A percentile compares a stretch with the other conserved stretches of the same genome.
These are phyloP conservation scores for Schwanniomyces vanrijiae DNA, from an alignment of 805 yeast genomes.

Conservation along the genomic window DNA sequence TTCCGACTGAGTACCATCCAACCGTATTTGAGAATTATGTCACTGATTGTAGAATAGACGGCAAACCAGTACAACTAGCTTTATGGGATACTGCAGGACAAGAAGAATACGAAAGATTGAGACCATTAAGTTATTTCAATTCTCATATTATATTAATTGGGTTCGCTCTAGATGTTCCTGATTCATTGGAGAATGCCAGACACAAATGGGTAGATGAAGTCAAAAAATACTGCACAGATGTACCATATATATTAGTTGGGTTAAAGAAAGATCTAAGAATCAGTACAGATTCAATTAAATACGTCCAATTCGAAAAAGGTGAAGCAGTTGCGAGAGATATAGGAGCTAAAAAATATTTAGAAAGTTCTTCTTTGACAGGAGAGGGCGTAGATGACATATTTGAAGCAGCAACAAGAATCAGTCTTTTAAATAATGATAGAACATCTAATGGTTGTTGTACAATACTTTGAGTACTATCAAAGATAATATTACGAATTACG, in stretches of 20 bases:
- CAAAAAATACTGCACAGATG: constrained; percentile 72
- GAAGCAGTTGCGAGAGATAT: constrained; percentile 71
- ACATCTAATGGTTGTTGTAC: constrained; percentile 33
- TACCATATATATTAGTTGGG: constrained; percentile 79
- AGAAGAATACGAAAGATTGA: constrained; percentile 87
- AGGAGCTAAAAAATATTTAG: constrained; percentile 82
- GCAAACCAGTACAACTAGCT: constrained; percentile 84
- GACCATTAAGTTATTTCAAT: constrained; percentile 85
- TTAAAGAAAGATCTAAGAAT: constrained; percentile 78
- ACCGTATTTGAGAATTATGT: constrained; percentile 94
- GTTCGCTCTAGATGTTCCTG: constrained; percentile 82
- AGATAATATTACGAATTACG: not conserved
- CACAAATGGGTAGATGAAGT: constrained; percentile 90
- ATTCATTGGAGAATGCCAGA: constrained; percentile 78
- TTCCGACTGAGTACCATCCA: constrained; percentile 90
- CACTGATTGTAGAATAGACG: constrained; percentile 91
- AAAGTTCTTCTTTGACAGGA: constrained; percentile 89
- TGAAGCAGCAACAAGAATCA: constrained; percentile 85
- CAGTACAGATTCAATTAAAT: constrained; percentile 35
- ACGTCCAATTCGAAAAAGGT: constrained; percentile 60
- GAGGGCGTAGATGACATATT: constrained; percentile 94
- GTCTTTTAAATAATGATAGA: constrained; percentile 48
- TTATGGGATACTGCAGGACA: constrained; percentile 98
- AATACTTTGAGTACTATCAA: constrained; percentile 14
- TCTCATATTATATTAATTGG: constrained; percentile 87